Base-by-base conservation (phyloP, 495 filamentous ascomycete species). In the Glonium stellatum region DNA sequence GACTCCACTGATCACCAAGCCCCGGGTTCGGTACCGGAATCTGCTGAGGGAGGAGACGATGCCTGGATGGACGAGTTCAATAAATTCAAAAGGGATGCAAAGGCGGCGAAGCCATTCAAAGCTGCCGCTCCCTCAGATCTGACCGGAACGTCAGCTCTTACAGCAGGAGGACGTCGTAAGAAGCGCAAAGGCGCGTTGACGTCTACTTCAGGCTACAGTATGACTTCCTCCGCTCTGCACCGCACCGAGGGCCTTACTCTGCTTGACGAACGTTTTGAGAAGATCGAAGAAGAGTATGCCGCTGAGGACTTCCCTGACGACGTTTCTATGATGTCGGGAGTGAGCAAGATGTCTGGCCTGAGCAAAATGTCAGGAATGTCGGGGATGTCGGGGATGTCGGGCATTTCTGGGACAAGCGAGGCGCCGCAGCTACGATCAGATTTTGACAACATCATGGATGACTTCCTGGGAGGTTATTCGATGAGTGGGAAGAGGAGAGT, bases 141-240 rank as follows among this genome's bases (percentile, higher is more conserved):
- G 76, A 92, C 90, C 13, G 89, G 86, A 21, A 87, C 87, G 0
- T 90, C 88, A 5, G 69, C 70, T 5, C 62, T 70, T 35, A 87
- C 80, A 42, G 65, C 81, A 62, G 80, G 81, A 27, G 82, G 84
- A 15, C 83, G 88, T 1, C 77, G 79, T 36, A 97, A 96, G 82
- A 95, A 92, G 82, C 82, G 90, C 60, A 93, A 91, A 73, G 90
- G 90, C 48, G 91, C 93, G 19, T 71, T 93, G 71, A 97, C 93
- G 21, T 89, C 87, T 67, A 88, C 87, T 0, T 92, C 92, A 5
- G 80, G 82, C 15, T 97, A 96, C 76, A 96, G 90, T n/a, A 99
- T 97, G 95, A 91, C 87, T 0, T 95, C 89, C 5, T 96, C 93
- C 0, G 86, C 91, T 0, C 77, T 97, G 6, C 82, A 86, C 21